Evolutionary conservation across 352 stramenopile genomes (phyloP), one percentile per base, ranked within the genome.

Genomic region (Pythium pyrilobum): DNA sequence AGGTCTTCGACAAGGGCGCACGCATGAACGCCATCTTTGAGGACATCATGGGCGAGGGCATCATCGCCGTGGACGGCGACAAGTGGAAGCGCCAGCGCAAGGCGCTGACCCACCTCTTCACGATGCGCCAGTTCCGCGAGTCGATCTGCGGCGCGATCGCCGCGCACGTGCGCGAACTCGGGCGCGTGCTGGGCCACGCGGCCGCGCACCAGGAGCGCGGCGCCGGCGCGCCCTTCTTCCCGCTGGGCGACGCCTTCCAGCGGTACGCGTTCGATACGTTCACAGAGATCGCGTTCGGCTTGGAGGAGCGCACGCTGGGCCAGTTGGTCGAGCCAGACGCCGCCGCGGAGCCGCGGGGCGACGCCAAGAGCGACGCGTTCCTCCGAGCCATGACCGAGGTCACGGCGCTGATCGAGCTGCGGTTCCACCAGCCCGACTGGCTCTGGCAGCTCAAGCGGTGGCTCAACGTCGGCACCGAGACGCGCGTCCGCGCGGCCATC

Each of bases 91-190:
- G 76, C 23, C 85, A 93, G 51, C 78, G 82, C 51, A 90, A 90
- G 48, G 82, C 67, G 13, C 81, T 85, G 41, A 95, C 81, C 39
- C 89, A 96, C 52, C 82, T 97, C 10, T 95, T 96, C 31, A 92
- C 79, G 23, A 70, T 81, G 32, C 62, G 70, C 31, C 72, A 78
- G 59, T 75, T 85, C 64, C 68, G 69, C 13, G 70, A 79, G 42
- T 67, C 64, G 39, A 83, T 87, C 71, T 58, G 70, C 40, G 25
- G 56, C 37, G 67, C 69, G 10, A 66, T 85, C 37, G 44, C 65
- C n/a, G 55, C 67, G 24, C 55, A 87, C 36, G 52, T 66, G n/a
- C 29, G 43, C 25, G 50, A 59, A 4, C 43, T 85, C 31, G 75
- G 70, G 28, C 27, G 63, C 2, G 43, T 64, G 2, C 42, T 87